Conservation (phyloP, 805 yeast genomes). For the Starmerella bombicola region DNA sequence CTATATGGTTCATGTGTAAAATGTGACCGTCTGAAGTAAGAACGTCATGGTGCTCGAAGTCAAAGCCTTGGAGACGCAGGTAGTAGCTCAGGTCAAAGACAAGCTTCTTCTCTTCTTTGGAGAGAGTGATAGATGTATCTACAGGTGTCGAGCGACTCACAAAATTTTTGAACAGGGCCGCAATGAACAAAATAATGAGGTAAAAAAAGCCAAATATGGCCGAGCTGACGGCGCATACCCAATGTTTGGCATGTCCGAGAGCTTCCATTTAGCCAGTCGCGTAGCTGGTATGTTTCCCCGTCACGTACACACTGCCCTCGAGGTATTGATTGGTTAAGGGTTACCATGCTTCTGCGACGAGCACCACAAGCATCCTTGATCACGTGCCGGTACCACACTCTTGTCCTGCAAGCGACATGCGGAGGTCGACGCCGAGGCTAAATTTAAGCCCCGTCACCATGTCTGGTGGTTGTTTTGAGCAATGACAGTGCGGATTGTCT, state of each 20-base stretch:
- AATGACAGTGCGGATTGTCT: too few relatives aligned
- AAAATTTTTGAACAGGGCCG: slow-evolving; percentile 19
- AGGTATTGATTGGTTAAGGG: too few relatives aligned
- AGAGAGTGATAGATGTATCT: slow-evolving; percentile 19
- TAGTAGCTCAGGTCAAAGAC: slow-evolving; percentile 55
- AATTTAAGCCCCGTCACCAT: too few relatives aligned
- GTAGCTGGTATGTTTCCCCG: too few relatives aligned
- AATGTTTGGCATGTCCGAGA: slow-evolving; percentile 1
- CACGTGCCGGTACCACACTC: too few relatives aligned
- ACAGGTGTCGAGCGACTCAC: slow-evolving; percentile 5
- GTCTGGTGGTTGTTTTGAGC: too few relatives aligned
- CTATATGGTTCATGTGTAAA: slow-evolving; percentile 50
- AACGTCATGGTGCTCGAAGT: slow-evolving; percentile 45
- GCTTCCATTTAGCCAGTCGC: not conserved
- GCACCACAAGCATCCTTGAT: too few relatives aligned
- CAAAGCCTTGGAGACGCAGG: slow-evolving; percentile 47
- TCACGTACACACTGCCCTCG: too few relatives aligned
- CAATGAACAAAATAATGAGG: slow-evolving; percentile 20
- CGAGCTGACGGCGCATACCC: slow-evolving; percentile 19
- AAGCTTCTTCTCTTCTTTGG: slow-evolving; percentile 30
- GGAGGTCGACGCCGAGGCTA: too few relatives aligned
- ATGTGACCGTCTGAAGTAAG: slow-evolving; percentile 72
- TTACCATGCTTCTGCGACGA: too few relatives aligned
- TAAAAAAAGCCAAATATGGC: slow-evolving; percentile 20
- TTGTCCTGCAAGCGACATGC: too few relatives aligned